A percentile compares a stretch with the other conserved stretches of the same genome.
Evolutionary conservation across 139 green algal genomes (phyloP).

Genomic region (Chlorella sp.): DNA sequence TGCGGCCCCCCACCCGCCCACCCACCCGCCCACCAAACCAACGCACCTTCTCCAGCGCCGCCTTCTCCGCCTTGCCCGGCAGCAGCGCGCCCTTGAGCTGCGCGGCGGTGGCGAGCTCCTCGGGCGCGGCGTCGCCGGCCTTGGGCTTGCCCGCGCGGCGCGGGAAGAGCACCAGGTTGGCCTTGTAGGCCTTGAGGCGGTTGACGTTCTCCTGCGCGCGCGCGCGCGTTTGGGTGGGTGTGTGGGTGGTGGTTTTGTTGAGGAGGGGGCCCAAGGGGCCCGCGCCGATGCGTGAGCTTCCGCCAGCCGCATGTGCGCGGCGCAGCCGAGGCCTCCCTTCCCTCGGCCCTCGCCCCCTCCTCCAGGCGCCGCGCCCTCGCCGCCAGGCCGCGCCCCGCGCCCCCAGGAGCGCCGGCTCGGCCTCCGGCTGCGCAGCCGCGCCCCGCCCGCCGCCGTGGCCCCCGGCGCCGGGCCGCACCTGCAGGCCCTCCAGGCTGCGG

Average conservation of each 20-base stretch:
- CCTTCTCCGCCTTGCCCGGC: conserved; percentile 57
- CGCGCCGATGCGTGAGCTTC: too few species aligned
- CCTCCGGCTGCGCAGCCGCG: too few species aligned
- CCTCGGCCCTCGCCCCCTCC: too few species aligned
- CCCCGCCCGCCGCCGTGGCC: neutral
- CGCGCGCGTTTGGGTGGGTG: neutral
- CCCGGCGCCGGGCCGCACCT: conserved; percentile 54
- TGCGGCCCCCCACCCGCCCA: too few species aligned
- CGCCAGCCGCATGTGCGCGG: too few species aligned
- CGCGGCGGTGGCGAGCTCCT: conserved; percentile 68
- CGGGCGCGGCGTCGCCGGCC: conserved; percentile 80
- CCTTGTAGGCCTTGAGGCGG: conserved; percentile 96
- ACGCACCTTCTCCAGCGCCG: conserved; percentile 82
- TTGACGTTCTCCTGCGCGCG: conserved; percentile 85
- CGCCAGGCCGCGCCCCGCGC: too few species aligned
- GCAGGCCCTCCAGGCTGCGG: conserved; percentile 89
- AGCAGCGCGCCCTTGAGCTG: conserved; percentile 68
- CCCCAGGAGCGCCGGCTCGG: too few species aligned
- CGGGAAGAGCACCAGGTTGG: conserved; percentile 97
- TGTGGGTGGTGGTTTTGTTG: too few species aligned
- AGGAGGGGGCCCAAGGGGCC: too few species aligned
- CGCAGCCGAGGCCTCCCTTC: too few species aligned
- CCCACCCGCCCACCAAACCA: too few species aligned
- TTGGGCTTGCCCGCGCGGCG: conserved; percentile 90
- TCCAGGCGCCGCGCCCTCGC: too few species aligned